Evolutionary conservation across 2,329 filamentous ascomycete species (phyloP).

Genomic region (Trichoderma endophyticum): DNA sequence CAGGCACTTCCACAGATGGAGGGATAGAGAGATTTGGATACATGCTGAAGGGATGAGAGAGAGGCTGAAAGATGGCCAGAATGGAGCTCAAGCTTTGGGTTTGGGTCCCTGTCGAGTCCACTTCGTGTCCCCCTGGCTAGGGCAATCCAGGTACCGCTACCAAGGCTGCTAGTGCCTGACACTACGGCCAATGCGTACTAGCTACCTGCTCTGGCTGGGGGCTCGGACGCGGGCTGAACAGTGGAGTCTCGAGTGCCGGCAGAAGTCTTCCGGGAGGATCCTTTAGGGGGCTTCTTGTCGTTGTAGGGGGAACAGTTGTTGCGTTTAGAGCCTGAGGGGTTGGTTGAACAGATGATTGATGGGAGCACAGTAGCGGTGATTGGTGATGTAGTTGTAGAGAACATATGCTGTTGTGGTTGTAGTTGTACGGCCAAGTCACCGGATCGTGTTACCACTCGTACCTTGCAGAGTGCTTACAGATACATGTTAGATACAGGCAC

Average conservation of each 20-base stretch:
- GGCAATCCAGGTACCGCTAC: not conserved
- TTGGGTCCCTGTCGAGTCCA: not conserved
- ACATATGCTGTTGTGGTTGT: not conserved
- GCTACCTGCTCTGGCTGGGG: not conserved
- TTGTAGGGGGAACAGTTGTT: not conserved
- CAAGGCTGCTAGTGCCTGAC: not conserved
- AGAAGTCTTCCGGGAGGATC: slow-evolving; percentile 2
- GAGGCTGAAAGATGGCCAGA: not conserved
- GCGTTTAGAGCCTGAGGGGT: not conserved
- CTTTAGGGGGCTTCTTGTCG: not conserved
- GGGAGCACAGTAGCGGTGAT: not conserved
- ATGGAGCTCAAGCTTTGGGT: not conserved
- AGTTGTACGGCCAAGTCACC: not conserved
- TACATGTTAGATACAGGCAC: not conserved
- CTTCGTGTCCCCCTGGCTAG: not conserved
- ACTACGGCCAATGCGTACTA: not conserved
- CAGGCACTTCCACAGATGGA: not conserved
- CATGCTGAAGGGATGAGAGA: not conserved
- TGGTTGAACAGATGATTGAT: not conserved
- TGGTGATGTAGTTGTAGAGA: not conserved
- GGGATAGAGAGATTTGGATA: not conserved
- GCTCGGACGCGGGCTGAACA: slow-evolving; percentile 7
- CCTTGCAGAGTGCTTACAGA: not conserved
- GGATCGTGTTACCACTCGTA: not conserved
- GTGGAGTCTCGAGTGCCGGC: slow-evolving; percentile 6